These are phyloP conservation scores for Russula sp. DNA, from an alignment of 768 basidiomycete genomes.

Conservation along the genomic window DNA sequence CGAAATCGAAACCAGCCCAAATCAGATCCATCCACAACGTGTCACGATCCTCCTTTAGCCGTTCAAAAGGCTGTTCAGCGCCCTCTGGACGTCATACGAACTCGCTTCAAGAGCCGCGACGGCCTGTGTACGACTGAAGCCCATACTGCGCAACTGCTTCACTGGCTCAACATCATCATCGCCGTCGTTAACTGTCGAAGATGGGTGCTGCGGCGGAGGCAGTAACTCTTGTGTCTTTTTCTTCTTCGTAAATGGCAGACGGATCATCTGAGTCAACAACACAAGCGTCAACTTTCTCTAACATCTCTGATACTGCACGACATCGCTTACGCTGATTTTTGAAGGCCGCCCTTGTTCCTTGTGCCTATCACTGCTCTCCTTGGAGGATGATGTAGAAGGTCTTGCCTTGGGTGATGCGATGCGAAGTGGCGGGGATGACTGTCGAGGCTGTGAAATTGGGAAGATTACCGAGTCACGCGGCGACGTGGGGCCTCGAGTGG, in stretches of 20 bases:
- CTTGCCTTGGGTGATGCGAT: conserved; percentile 51
- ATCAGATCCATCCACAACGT: conserved; percentile 9
- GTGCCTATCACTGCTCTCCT: conserved; percentile 45
- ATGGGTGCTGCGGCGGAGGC: conserved; percentile 32
- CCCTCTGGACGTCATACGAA: conserved; percentile 75
- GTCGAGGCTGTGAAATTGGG: conserved; percentile 29
- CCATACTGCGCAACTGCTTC: conserved; percentile 81
- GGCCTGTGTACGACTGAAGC: conserved; percentile 79
- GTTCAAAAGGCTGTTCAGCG: conserved; percentile 68
- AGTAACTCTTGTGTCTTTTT: conserved; percentile 58
- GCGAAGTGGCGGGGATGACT: conserved; percentile 45
- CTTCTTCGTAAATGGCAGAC: conserved; percentile 71
- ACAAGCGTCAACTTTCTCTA: conserved; percentile 12
- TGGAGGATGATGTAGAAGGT: conserved; percentile 49
- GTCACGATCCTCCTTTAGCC: neutral
- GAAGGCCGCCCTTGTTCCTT: conserved; percentile 57
- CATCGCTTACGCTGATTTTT: conserved; percentile 64
- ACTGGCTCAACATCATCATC: conserved; percentile 74
- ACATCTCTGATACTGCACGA: neutral
- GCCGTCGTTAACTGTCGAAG: conserved; percentile 44
- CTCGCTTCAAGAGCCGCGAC: conserved; percentile 79
- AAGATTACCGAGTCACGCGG: conserved; percentile 17
- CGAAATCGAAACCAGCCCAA: conserved; percentile 4
- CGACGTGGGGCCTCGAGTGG: conserved; percentile 31
- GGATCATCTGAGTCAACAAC: conserved; percentile 44